phyloP scores from a whole-genome alignment of 495 filamentous ascomycete species.

The Cairneyella variabilis region DNA sequence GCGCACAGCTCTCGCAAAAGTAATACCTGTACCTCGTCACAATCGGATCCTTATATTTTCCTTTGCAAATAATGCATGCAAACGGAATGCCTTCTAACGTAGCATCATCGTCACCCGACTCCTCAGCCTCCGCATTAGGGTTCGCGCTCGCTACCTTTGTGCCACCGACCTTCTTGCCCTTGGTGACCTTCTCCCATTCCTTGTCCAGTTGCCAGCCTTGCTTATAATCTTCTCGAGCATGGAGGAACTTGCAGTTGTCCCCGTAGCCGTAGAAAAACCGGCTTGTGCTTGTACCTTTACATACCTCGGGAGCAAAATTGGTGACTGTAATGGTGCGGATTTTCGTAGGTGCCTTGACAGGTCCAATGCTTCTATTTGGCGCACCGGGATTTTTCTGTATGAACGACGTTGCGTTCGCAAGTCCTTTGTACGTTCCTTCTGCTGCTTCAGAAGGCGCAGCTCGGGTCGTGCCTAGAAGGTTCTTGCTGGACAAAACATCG shows the following conservation, averaged over 20 bases:
- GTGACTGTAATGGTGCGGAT: slow-evolving; percentile 86
- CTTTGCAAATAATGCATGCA: slow-evolving; percentile 88
- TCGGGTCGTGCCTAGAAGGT: slow-evolving; percentile 62
- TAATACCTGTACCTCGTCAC: slow-evolving; percentile 92
- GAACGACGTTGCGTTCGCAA: slow-evolving; percentile 66
- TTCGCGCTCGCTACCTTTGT: slow-evolving; percentile 60
- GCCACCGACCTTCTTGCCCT: slow-evolving; percentile 65
- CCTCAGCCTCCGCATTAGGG: slow-evolving; percentile 40
- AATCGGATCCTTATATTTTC: slow-evolving; percentile 75
- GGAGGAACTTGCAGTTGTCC: slow-evolving; percentile 83
- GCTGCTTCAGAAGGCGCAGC: slow-evolving; percentile 23
- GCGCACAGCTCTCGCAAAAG: slow-evolving; percentile 86
- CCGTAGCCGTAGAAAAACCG: slow-evolving; percentile 83
- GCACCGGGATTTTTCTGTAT: slow-evolving; percentile 83
- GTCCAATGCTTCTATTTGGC: slow-evolving; percentile 67
- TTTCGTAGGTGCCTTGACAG: slow-evolving; percentile 84
- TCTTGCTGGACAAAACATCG: slow-evolving; percentile 48
- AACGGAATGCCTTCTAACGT: slow-evolving; percentile 87
- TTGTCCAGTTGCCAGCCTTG: slow-evolving; percentile 93
- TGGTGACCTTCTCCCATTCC: slow-evolving; percentile 85
- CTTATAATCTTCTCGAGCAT: slow-evolving; percentile 82
- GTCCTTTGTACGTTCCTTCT: slow-evolving; percentile 74
- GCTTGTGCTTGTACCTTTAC: slow-evolving; percentile 91
- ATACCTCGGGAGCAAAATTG: slow-evolving; percentile 91
- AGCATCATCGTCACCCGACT: slow-evolving; percentile 69